Conservation (phyloP, 441 rosid genomes). For the Populus trichocarpa region DNA sequence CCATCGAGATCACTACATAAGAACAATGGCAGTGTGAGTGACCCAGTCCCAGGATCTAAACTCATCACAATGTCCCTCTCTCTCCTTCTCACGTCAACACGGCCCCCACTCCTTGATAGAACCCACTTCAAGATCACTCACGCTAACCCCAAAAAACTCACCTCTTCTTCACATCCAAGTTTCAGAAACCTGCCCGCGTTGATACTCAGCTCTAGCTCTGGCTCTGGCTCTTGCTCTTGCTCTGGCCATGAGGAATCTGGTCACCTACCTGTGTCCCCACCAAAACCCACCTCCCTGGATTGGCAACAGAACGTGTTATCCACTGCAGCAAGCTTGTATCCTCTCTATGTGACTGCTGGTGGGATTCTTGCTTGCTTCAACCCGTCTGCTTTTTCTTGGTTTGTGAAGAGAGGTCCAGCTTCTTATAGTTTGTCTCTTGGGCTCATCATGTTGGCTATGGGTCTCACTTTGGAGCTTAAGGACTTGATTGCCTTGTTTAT, state of each 20-base stretch:
- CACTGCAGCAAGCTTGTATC: conserved; percentile 58
- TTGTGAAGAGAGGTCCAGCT: conserved; percentile 42
- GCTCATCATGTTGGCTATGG: conserved; percentile 65
- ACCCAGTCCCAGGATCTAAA: not conserved
- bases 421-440: conserved; percentile 57
- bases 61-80: conserved; percentile 11
- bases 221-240: not conserved
- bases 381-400: conserved; percentile 59
- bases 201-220: not conserved
- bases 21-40: not conserved
- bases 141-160: conserved; percentile 3
- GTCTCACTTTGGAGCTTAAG: conserved; percentile 59
- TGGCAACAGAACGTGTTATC: conserved; percentile 39
- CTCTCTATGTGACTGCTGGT: conserved; percentile 57
- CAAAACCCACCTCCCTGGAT: conserved; percentile 33
- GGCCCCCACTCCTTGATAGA: conserved; percentile 2
- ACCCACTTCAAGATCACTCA: conserved; percentile 17
- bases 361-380: conserved; percentile 52
- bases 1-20: not conserved
- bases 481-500: conserved; percentile 49
- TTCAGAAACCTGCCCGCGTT: not conserved
- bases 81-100: conserved; percentile 13
- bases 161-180: conserved; percentile 14
- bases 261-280: conserved; percentile 11
- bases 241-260: conserved; percentile 15